Base-by-base conservation (phyloP, 1,284 basidiomycete species). In the Hemileia vastatrix region DNA sequence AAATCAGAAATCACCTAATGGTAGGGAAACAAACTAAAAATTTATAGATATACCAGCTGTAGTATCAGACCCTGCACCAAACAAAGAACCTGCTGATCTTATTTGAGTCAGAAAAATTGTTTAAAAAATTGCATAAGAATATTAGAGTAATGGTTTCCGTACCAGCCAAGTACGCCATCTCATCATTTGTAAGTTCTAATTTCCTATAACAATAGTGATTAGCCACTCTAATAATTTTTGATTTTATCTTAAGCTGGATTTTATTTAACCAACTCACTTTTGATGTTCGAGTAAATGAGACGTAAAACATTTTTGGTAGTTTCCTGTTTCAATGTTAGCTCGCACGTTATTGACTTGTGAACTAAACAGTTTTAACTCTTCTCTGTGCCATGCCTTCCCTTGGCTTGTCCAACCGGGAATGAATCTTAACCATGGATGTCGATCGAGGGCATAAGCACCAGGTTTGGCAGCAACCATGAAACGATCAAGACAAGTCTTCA, bases 321-420 rank as follows among this genome's bases (percentile, higher is more conserved):
- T 36, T 9, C 63, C 53, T 32, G 54, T 45, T 36, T 82, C 83
- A 72, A 83, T 76, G 50, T 78, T 77, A 19, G 68, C 64, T 57
- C 78, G 77, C 3, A 84, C 81, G 15, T 67, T 72, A 11, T 77
- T 69, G 1, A 85, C 67, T 64, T 82, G 81, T 0, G 76, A 73
- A 47, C 79, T 78, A 76, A 83, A 86, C 6, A 86, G 71, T 0
- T 65, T 71, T 0, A 83, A 76, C 70, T 86, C 85, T 58, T 85
- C 83, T 2, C 72, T 66, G 55, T 84, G 81, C 57, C 81, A 83
- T 1, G 76, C 73, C 64, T 78, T 77, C 1, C 86, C 74, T 64
- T 80, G 78, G 4, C 78, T 77, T 6, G 83, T 76, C 69, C 84
- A 83, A 6, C 82, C 82, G 0, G 84, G 84, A 23, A 86, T 70